Evolutionary conservation across 2,329 filamentous ascomycete genomes (phyloP), one percentile per base, ranked within the genome.

Genomic region (Akanthomyces muscarius): DNA sequence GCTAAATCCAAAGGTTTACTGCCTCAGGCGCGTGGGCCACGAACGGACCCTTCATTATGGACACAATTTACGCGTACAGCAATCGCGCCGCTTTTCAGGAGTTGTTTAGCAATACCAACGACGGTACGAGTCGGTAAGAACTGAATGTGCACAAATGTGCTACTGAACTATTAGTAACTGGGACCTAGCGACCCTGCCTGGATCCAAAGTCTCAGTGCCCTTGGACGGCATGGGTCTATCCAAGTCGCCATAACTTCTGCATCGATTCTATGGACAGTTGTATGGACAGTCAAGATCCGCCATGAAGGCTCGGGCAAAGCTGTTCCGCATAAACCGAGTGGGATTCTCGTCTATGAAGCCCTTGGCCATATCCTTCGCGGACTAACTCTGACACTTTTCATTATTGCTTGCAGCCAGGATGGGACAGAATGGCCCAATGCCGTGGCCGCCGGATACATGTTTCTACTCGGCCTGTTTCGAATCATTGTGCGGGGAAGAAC

Each of bases 381-480:
- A 8, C 2, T 45, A 13, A 58, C 53, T 4, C 28, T 63, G 1
- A 38, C 53, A 8, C 47, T 63, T 10, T 63, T 63, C 16, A 8
- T 58, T 7, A 23, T 58, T 33, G 61, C 54, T 1, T 18, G 36
- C 16, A 44, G 61, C 25, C 61, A 30, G 28, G 16, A 42, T 2
- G 25, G 13, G 13, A 52, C 28, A 30, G 75, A 76, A 61, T 71
- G 74, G 68, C 69, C 76, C 48, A 76, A 79, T 67, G 71, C 75
- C 16, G 61, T 72, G 33, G 69, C 73, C 5, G 65, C 77, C n/a
- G 71, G 70, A 53, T 81, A 82, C 66, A 73, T 75, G 38, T 77
- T 82, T 52, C n/a, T 76, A 36, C 67, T 83, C 3, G 81, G 81
- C 23, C 68, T 83, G n/a, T 57, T 76, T 30, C 76, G 81, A 16